These are phyloP conservation scores for Laguncularia racemosa DNA, from an alignment of 345 rosid species.

Conservation along the genomic window DNA sequence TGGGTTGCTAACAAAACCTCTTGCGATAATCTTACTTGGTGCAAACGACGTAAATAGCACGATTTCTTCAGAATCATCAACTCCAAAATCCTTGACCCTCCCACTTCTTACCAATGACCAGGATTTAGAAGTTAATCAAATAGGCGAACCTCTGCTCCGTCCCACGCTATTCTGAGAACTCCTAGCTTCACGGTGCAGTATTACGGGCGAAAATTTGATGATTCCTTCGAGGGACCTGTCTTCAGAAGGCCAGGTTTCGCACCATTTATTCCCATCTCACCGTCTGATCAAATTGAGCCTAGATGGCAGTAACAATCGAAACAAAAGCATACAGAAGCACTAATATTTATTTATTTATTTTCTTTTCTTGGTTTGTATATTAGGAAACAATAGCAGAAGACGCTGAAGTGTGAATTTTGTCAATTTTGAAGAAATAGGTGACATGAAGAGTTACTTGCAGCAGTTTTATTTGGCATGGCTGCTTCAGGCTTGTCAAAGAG, in stretches of 20 bases:
- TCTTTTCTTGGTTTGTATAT: background rate
- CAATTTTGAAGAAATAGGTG: slow-evolving; percentile 2
- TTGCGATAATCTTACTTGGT: slow-evolving; percentile 26
- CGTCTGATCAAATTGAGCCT: slow-evolving; percentile 12
- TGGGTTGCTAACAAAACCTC: slow-evolving; percentile 30
- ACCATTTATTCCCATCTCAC: slow-evolving; percentile 23
- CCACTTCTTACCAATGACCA: slow-evolving; percentile 22
- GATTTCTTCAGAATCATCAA: slow-evolving; percentile 18
- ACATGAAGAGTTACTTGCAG: background rate
- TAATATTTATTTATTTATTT: too few species aligned
- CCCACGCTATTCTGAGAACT: background rate
- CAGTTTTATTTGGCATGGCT: background rate
- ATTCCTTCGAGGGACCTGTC: background rate
- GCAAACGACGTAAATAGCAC: slow-evolving; percentile 8
- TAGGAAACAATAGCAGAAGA: background rate
- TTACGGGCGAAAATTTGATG: background rate
- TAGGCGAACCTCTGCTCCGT: background rate
- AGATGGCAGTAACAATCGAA: slow-evolving; percentile 6
- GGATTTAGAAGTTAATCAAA: slow-evolving; percentile 2
- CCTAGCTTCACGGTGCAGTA: background rate
- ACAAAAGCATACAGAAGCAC: background rate
- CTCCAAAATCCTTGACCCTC: slow-evolving; percentile 19
- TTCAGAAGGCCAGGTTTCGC: background rate
- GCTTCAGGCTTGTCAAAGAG: background rate
- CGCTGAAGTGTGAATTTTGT: background rate